Percentiles rank a stretch among this genome's conserved stretches.
phyloP scores from a whole-genome alignment of 352 stramenopile species.

The Thalassiosira exigua region DNA sequence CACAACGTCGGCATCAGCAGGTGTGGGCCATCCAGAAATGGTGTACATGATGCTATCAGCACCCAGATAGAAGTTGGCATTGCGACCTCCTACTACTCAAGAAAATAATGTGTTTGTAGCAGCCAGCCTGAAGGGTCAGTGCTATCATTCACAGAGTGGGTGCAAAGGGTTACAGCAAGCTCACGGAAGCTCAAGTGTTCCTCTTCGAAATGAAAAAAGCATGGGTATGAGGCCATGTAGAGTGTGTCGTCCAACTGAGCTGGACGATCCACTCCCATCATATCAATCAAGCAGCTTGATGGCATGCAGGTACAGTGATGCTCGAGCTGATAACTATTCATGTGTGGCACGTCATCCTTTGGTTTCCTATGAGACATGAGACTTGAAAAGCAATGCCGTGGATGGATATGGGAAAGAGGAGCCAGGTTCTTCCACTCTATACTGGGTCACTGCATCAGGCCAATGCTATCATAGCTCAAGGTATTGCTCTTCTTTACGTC shows the following conservation, averaged over 20 bases:
- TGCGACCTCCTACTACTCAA: not conserved
- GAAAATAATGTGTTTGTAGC: not conserved
- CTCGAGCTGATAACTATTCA: too few relatives aligned
- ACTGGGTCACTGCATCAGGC: not conserved
- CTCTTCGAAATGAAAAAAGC: not conserved
- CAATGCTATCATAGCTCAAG: constrained; percentile 1
- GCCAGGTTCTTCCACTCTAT: too few relatives aligned
- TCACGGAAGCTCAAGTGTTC: not conserved
- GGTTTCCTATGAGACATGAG: too few relatives aligned
- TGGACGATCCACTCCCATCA: too few relatives aligned
- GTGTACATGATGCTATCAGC: not conserved
- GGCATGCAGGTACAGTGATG: too few relatives aligned
- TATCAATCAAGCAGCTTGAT: too few relatives aligned
- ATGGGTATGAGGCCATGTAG: not conserved
- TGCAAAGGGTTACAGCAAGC: not conserved
- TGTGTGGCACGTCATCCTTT: too few relatives aligned
- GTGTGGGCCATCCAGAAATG: not conserved
- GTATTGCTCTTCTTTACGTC: not conserved
- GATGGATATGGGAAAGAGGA: too few relatives aligned
- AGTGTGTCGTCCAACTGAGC: not conserved
- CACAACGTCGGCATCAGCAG: not conserved
- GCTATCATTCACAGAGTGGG: not conserved
- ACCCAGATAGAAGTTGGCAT: not conserved
- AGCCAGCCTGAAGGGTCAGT: not conserved
- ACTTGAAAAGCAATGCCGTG: too few relatives aligned